Evolutionary conservation across 2,329 filamentous ascomycete species (phyloP), one percentile per base, ranked within the genome.

Genomic region (Cladophialophora carrionii): DNA sequence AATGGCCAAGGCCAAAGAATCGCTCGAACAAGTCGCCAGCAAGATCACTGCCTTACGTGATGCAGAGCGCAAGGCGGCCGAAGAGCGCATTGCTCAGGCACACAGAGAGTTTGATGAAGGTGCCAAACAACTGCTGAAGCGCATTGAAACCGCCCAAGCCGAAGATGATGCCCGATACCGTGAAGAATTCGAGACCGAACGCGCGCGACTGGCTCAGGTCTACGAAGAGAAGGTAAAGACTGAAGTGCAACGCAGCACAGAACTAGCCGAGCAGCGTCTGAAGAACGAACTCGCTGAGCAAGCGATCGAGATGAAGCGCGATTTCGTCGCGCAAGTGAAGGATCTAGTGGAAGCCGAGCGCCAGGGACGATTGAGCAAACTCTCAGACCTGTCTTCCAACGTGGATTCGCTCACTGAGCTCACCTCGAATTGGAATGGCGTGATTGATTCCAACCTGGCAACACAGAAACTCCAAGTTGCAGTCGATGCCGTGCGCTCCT

Each of bases 401-500:
- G 91, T 99, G 20, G 83, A 84, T 46, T 91, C 96, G 72, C 87
- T 99, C 12, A 93, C 97, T 80, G 88, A 88, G 77, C 86, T 99
- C 61, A 96, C 93, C 1, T 86, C 87, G 1, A 89, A 92, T 70
- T 98, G 92, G 92, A 96, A 94, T 78, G 87, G 88, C 48, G 91
- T 98, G 43, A 87, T 99, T 24, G 92, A 98, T 76, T 84, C 86
- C 66, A 98, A 95, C 79, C 86, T 98, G 68, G 90, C 91, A 78
- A 97, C 95, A 0, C 95, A 99, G 79, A 93, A 98, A 80, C 88
- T 99, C 31, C 92, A 97, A 75, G 92, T 99, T 41, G 95, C 95
- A 22, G 90, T 98, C 32, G 95, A 99, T 76, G 92, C 94, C 46
- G 92, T 98, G 58, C 90, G 91, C 71, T 88, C 91, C 64, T 91